Evolutionary conservation across 352 stramenopile species (phyloP), one percentile per base, ranked within the genome.

Genomic region (Globisporangium spinosum): DNA sequence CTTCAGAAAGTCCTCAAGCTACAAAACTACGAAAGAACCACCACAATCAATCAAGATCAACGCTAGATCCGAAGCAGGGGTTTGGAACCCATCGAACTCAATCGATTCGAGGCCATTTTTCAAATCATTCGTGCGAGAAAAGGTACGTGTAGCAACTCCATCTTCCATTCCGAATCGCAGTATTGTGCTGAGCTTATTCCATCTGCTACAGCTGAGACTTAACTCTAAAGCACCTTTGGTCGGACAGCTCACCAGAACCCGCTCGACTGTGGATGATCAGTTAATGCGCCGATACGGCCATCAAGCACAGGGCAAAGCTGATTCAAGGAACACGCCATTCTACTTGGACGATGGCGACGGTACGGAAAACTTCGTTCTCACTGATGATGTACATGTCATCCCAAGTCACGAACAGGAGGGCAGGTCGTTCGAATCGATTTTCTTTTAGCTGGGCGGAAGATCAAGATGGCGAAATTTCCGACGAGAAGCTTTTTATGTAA

Each of bases 401-500:
- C 68, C 65, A 27, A 34, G 34, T 27, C 29, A 51, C 51, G 66
- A 72, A 1, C 57, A 54, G 45, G 58, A 69, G 15, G 65, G 8
- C 40, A 58, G 29, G 49, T 70, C 74, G 20, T 75, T 85, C 62
- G 67, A 77, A 5, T 74, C 69, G 6, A 65, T 85, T 43, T 81
- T 78, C 69, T 85, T 85, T 54, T 83, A 63, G 29, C n/a, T 25
- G 6, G 23, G 27, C 38, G 23, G 20, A 23, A 20, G 43, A 23
- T 40, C 20, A 23, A 45, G 29, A 5, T 40, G 4, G 8, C 9
- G 22, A 10, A 3, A 15, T 13, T 22, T 8, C 2, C 20, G 20
- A 22, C 38, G 27, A 27, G 27, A 3, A 40, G 27, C 15, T 60
- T 60, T 43, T 8, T 3, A 9, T 8, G 22, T 43, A 43, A 34